Base-by-base conservation (phyloP, 2,329 filamentous ascomycete genomes). In the Colletotrichum gigasporum region DNA sequence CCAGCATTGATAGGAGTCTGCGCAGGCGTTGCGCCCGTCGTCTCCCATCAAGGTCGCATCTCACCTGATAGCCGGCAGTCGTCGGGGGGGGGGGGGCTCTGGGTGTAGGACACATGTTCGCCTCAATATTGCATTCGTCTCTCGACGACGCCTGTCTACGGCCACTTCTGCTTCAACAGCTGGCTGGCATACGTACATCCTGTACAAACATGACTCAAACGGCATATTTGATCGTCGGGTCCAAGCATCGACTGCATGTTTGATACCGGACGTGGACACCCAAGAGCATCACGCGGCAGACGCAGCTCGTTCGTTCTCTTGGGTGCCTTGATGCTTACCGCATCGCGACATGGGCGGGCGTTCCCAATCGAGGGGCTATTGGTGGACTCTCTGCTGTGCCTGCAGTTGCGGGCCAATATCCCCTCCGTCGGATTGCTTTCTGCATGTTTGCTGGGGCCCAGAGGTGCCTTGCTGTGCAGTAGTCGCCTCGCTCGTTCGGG, bases 361-460 rank as follows among this genome's bases (percentile, higher is more conserved):
- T 26, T 53, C 55, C 55, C 55, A 41, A 34, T 20, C 55, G 37
- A 42, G 41, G 55, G 60, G 55, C 26, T 45, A 53, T 48, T 60
- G 61, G 55, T 35, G 55, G 55, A 50, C 24, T 41, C 20, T 12
- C 18, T 35, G n/a, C 16, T 26, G 55, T 63, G 61, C 55, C 45
- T 63, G 55, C 60, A 63, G 47, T 47, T 52, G 55, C 60, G 55
- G 60, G 55, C 48, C 60, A 34, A 45, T 44, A 45, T 59, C 54
- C 60, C 60, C 60, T 63, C 60, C 45, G 45, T 63, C 60, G 60
- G 60, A 24, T 63, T 63, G 26, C 53, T 22, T 53, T n/a, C 11
- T 63, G 44, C 44, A 57, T 48, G 11, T 51, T 44, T 26, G 18
- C 32, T 45, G 35, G 18, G 28, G 18, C 45, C 58, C 22, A 28